Evolutionary conservation across 2,329 filamentous ascomycete genomes (phyloP).

Genomic region (Zelopaecilomyces penicillatus): DNA sequence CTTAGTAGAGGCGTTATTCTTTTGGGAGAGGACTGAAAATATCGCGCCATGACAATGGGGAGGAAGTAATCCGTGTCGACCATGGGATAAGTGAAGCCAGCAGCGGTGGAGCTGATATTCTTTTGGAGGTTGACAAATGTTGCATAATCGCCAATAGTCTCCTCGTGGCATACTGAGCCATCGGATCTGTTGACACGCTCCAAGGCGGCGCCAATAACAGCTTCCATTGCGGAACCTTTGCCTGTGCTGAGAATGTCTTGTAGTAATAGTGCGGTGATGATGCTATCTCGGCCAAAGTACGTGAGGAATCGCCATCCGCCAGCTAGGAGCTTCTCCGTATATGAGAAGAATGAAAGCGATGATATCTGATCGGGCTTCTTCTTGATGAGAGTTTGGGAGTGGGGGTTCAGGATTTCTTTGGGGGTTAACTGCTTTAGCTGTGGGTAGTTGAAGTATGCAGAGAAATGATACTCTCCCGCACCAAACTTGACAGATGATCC

Average conservation of each 20-base stretch:
- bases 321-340: slow-evolving; percentile 52
- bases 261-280: slow-evolving; percentile 51
- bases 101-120: slow-evolving; percentile 42
- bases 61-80: slow-evolving; percentile 56
- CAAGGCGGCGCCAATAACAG: slow-evolving; percentile 50
- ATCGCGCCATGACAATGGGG: slow-evolving; percentile 48
- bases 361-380: slow-evolving; percentile 38
- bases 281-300: slow-evolving; percentile 58
- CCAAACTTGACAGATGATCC: slow-evolving; percentile 38
- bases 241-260: slow-evolving; percentile 49
- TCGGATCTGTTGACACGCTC: slow-evolving; percentile 53
- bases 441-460: slow-evolving; percentile 53
- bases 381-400: slow-evolving; percentile 35
- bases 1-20: slow-evolving; percentile 2
- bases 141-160: slow-evolving; percentile 57
- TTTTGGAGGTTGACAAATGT: slow-evolving; percentile 49
- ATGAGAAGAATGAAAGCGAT: slow-evolving; percentile 55
- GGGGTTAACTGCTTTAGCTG: slow-evolving; percentile 47
- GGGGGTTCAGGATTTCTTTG: slow-evolving; percentile 39
- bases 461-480: slow-evolving; percentile 48
- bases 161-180: slow-evolving; percentile 55
- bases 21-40: slow-evolving; percentile 35
- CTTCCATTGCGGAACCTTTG: slow-evolving; percentile 47
- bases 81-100: slow-evolving; percentile 52
- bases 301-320: slow-evolving; percentile 60